These are phyloP conservation scores for Blastocrithidia nonstop DNA, from an alignment of 208 protist genomes.

Conservation along the genomic window DNA sequence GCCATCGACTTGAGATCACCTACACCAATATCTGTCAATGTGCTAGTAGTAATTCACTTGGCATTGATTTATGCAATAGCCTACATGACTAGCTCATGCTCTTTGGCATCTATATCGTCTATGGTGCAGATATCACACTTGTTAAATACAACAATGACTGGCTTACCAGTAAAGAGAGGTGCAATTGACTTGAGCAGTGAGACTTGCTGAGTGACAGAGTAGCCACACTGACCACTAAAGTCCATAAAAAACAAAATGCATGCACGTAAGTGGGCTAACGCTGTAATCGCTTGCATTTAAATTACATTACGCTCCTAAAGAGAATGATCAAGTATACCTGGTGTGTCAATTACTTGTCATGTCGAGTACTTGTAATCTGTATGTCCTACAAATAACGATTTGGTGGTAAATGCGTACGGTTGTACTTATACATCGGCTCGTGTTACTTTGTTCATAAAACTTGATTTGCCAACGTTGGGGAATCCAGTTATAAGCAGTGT, in stretches of 20 bases:
- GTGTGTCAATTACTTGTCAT: slow-evolving; percentile 99
- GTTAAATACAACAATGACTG: slow-evolving; percentile 98
- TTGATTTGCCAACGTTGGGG: slow-evolving; percentile 99
- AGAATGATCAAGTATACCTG: slow-evolving; percentile 99
- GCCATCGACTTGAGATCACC: slow-evolving; percentile 84
- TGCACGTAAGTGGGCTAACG: slow-evolving; percentile 95
- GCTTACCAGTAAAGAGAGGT: slow-evolving; percentile 99
- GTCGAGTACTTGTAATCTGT: slow-evolving; percentile 97
- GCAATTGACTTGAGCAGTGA: slow-evolving; percentile 97
- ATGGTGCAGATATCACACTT: slow-evolving; percentile 96
- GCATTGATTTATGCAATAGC: slow-evolving; percentile 69
- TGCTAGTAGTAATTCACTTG: slow-evolving; percentile 89
- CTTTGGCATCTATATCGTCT: slow-evolving; percentile 71
- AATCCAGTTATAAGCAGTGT: slow-evolving; percentile 98
- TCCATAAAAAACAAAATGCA: slow-evolving; percentile 99
- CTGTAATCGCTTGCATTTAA: slow-evolving; percentile 99
- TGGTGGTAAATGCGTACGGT: slow-evolving; percentile 99
- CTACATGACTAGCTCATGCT: slow-evolving; percentile 75
- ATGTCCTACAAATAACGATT: slow-evolving; percentile 99
- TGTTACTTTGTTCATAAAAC: slow-evolving; percentile 99
- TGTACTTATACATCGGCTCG: slow-evolving; percentile 99
- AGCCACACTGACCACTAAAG: slow-evolving; percentile 96
- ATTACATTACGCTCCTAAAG: slow-evolving; percentile 99
- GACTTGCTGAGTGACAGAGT: slow-evolving; percentile 96
- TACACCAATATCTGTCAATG: slow-evolving; percentile 91